Percentiles rank a stretch among this genome's conserved stretches.
These are phyloP conservation scores for Mycocentrospora acerina DNA, from an alignment of 2,329 filamentous ascomycete genomes.

Conservation along the genomic window DNA sequence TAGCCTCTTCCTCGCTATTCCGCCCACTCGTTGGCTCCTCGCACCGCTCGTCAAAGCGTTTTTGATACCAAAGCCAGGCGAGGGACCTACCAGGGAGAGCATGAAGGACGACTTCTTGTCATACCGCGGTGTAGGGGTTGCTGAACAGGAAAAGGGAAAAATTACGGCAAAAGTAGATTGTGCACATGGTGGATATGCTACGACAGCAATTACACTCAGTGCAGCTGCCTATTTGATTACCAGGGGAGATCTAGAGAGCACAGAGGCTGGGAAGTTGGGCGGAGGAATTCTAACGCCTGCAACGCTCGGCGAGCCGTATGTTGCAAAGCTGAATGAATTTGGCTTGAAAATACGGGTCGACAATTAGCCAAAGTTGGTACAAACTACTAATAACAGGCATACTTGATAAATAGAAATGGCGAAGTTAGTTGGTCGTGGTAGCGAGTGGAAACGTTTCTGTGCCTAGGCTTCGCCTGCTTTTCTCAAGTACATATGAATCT, in stretches of 20 bases:
- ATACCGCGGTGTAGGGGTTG: conserved; percentile 64
- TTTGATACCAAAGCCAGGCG: conserved; percentile 30
- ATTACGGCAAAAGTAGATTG: conserved; percentile 59
- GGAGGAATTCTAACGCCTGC: conserved; percentile 74
- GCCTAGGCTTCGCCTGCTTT: too few species aligned
- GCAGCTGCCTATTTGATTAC: conserved; percentile 68
- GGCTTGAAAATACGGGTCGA: conserved; percentile 59
- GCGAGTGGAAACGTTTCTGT: too few species aligned
- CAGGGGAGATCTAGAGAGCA: conserved; percentile 54
- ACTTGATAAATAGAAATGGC: too few species aligned
- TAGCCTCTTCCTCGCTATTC: conserved; percentile 50
- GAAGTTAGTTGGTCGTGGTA: too few species aligned
- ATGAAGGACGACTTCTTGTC: conserved; percentile 62
- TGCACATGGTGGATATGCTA: conserved; percentile 64
- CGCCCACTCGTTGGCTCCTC: conserved; percentile 53
- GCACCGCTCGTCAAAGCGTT: conserved; percentile 32
- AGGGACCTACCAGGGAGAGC: conserved; percentile 49
- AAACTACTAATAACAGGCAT: too few species aligned
- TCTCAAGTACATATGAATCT: too few species aligned
- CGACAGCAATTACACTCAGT: conserved; percentile 65
- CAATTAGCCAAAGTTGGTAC: too few species aligned
- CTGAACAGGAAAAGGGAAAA: conserved; percentile 53
- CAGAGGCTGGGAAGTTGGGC: conserved; percentile 54
- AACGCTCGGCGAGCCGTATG: conserved; percentile 65
- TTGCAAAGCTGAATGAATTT: conserved; percentile 62